Conservation (phyloP, 2,329 filamentous ascomycete species). For the Phaeomoniella chlamydospora region DNA sequence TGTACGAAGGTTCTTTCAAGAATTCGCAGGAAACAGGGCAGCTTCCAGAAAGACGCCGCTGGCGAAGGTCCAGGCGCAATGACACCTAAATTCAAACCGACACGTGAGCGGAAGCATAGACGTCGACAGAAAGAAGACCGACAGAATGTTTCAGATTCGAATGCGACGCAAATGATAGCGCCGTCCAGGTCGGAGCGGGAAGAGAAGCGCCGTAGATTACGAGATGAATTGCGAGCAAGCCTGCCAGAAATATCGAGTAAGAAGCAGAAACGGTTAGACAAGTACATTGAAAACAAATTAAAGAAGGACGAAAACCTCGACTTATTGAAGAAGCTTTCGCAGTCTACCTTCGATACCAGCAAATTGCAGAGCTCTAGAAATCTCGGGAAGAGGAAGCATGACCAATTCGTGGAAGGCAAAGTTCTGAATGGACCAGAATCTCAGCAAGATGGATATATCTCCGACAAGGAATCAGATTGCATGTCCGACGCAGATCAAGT, state of each 20-base stretch:
- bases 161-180: constrained; percentile 25
- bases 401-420: constrained; percentile 33
- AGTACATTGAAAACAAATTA: constrained; percentile 76
- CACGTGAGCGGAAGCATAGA: constrained; percentile 4
- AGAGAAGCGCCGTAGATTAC: constrained; percentile 34
- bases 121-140: background rate
- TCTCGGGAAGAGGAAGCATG: constrained; percentile 56
- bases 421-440: background rate
- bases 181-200: constrained; percentile 38
- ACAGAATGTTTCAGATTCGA: constrained; percentile 16
- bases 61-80: too few relatives aligned
- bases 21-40: too few relatives aligned
- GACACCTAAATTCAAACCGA: constrained; percentile 4
- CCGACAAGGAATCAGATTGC: background rate
- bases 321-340: constrained; percentile 68
- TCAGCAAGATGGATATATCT: background rate
- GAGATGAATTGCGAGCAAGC: constrained; percentile 37
- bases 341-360: constrained; percentile 66
- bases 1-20: too few relatives aligned
- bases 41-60: too few relatives aligned
- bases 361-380: constrained; percentile 64
- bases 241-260: constrained; percentile 45
- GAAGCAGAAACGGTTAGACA: constrained; percentile 54
- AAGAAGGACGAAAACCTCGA: constrained; percentile 84
- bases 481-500: background rate